Percentiles rank a stretch among this genome's conserved stretches.
Conservation (phyloP, 805 yeast species). For the Kazachstania kunashirensis region DNA sequence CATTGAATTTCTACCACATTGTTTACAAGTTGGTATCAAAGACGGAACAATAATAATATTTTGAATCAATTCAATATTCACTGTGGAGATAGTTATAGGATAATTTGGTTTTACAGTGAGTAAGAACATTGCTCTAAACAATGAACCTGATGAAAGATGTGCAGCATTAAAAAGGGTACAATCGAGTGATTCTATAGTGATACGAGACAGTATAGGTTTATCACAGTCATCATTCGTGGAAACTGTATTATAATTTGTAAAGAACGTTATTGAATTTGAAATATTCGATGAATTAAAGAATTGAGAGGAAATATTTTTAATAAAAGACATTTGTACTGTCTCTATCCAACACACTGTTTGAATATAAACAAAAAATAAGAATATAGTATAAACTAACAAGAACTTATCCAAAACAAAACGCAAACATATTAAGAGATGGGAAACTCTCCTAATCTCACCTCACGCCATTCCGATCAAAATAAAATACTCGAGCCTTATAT, state of each 20-base stretch:
- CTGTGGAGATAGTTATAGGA: neutral
- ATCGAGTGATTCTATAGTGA: neutral
- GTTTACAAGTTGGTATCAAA: conserved; percentile 1
- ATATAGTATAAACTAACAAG: too few species aligned
- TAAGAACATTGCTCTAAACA: neutral
- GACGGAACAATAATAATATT: neutral
- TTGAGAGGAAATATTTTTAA: neutral
- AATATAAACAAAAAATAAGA: too few species aligned
- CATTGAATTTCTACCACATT: neutral
- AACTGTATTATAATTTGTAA: too few species aligned
- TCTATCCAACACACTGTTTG: too few species aligned
- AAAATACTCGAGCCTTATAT: too few species aligned
- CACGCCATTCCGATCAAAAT: too few species aligned
- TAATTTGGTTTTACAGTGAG: neutral
- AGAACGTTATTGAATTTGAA: too few species aligned
- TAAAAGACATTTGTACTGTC: neutral
- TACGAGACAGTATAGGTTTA: neutral
- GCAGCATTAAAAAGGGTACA: neutral
- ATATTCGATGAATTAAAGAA: neutral
- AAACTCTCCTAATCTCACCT: too few species aligned
- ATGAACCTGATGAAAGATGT: neutral
- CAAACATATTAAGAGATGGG: too few species aligned
- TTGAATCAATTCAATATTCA: neutral
- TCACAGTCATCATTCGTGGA: neutral
- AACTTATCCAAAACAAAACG: too few species aligned